Base-by-base conservation (phyloP, 345 rosid genomes). In the Populus pruinosa region DNA sequence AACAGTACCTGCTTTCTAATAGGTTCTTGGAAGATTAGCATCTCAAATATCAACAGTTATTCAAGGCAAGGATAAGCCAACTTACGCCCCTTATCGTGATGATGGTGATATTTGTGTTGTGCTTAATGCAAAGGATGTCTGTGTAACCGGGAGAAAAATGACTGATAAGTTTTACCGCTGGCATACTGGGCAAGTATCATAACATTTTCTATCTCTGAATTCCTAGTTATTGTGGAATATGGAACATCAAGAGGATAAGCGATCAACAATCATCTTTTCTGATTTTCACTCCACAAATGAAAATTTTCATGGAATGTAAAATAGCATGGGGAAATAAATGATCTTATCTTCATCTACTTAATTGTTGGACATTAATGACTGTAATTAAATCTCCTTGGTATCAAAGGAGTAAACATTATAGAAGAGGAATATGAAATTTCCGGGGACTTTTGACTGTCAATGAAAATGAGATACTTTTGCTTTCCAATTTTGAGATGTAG, bases 11-110 rank as follows among this genome's bases (percentile, higher is more conserved):
- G 4, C 20, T 16, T 69, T 41, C 67, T 39, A 68, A 2, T 75
- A 96, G 98, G 98, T 96, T 53, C 97, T 96, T 62, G 99, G 99
- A 73, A 90, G 99, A 84, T 87, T 96, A 76, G 98, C 99, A 8
- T 92, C 99, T 72, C 98, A 94, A 80, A 80, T 96, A 78, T 85
- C 99, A 23, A 94, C 97, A 1, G 97, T 96, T 73, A 68, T 94
- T 78, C 99, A 94, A 82, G 98, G 98, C 76, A 96, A 96, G 83
- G 98, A 96, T 81, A 96, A 94, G 89, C 98, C 99, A 25, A 96
- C 92, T 17, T 94, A 92, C 39, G 79, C 97, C 62, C 94, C 98
- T 41, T 82, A 96, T 87, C 92, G 91, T 49, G 98, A 96, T 55
- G 97, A 94, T 83, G 98, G 97, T 13, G 99, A 96, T 81, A 90